Base-by-base conservation (phyloP, 345 rosid genomes). In the Diplotaxis tenuifolia region DNA sequence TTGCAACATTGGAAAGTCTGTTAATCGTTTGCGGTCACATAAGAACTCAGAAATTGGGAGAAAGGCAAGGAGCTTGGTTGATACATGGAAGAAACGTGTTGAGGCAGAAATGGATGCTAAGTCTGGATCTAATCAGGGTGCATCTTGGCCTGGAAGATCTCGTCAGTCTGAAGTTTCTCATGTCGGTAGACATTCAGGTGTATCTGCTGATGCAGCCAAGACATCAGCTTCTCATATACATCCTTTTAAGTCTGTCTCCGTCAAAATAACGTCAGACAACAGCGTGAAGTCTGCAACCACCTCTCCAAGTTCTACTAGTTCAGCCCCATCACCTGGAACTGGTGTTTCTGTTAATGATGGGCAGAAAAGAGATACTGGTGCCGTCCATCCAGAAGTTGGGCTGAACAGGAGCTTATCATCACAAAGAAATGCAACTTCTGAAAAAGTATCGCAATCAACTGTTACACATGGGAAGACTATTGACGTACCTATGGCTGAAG, bases 21-120 rank as follows among this genome's bases (percentile, higher is more conserved):
- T 94, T 73, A 94, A 94, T 84, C 89, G 85, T 82, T 61, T 94
- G 64, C 88, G 98, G 12, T 60, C 87, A 5, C 97, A 88, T 73
- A 91, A 88, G 71, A 89, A 88, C 53, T 74, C 83, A 47, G 97
- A 94, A 60, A 89, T 94, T 73, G 95, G 89, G 79, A 94, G 82
- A 84, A 94, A 94, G 68, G 95, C 96, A 28, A 85, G 96, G 80
- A 84, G 90, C 64, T 83, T 94, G 57, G 98, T 94, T 67, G 98
- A 94, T 76, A 91, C 90, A 2, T 94, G 98, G 96, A 94, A 94
- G 85, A 94, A 86, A 71, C 88, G 96, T 15, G 98, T 94, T 20
- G 98, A 94, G 77, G 93, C 89, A 74, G 98, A 94, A 76, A 89
- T 91, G 97, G 95, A 94, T 84, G 86, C 88, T 0, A 91, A 85